Evolutionary conservation across 495 filamentous ascomycete genomes (phyloP).

Genomic region (Tuber borchii): DNA sequence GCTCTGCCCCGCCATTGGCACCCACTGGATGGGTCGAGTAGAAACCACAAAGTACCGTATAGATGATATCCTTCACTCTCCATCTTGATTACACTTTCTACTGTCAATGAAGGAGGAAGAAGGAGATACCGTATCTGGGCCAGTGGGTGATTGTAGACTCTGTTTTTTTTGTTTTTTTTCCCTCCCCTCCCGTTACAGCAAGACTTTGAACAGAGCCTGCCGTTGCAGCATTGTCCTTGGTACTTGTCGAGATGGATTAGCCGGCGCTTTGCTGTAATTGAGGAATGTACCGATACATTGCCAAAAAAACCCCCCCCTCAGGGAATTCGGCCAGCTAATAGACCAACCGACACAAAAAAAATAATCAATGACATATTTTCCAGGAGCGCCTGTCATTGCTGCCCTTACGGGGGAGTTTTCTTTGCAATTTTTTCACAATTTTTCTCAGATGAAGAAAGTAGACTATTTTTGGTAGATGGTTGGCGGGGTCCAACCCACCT

Average conservation of each 20-base stretch:
- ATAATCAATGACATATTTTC: slow-evolving; percentile 5
- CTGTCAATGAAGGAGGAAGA: slow-evolving; percentile 15
- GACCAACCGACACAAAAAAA: not conserved
- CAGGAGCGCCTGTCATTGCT: slow-evolving; percentile 3
- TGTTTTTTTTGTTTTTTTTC: slow-evolving; percentile 20
- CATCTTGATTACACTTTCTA: slow-evolving; percentile 20
- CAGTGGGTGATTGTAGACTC: not conserved
- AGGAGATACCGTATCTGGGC: slow-evolving; percentile 1
- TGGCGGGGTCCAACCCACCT: slow-evolving; percentile 29
- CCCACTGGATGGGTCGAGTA: not conserved
- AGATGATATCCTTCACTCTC: slow-evolving; percentile 20
- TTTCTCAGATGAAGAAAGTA: slow-evolving; percentile 14
- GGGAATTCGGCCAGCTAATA: slow-evolving; percentile 26
- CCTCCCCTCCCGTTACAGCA: slow-evolving; percentile 23
- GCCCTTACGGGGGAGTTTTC: not conserved
- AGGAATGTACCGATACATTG: slow-evolving; percentile 28
- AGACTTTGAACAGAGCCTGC: not conserved
- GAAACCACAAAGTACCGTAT: not conserved
- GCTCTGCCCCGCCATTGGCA: not conserved
- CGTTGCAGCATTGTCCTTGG: slow-evolving; percentile 25
- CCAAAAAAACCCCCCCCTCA: not conserved
- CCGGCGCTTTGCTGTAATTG: slow-evolving; percentile 22
- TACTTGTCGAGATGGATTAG: slow-evolving; percentile 36
- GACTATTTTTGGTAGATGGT: slow-evolving; percentile 33
- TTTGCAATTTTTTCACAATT: not conserved